These are phyloP conservation scores for Ophiognomonia clavigignenti-juglandacearum DNA, from an alignment of 2,329 filamentous ascomycete genomes.

Conservation along the genomic window DNA sequence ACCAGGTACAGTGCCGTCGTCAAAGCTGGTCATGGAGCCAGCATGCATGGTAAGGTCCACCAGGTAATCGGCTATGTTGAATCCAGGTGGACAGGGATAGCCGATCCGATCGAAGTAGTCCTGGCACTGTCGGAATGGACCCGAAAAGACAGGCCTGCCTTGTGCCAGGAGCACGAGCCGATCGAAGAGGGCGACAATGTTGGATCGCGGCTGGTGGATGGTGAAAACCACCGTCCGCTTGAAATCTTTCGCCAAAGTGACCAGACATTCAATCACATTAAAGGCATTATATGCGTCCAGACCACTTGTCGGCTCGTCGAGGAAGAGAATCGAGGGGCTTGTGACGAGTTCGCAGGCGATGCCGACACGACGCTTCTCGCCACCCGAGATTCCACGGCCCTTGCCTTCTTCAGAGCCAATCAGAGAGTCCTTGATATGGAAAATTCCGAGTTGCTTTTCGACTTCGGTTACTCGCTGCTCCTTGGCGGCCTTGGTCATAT, in stretches of 20 bases:
- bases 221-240: slow-evolving; percentile 97
- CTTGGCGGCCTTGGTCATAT: slow-evolving; percentile 85
- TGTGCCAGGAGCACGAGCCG: slow-evolving; percentile 86
- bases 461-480: slow-evolving; percentile 89
- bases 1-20: slow-evolving; percentile 45
- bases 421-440: slow-evolving; percentile 87
- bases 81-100: slow-evolving; percentile 89
- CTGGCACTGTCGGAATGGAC: slow-evolving; percentile 83
- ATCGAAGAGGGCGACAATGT: slow-evolving; percentile 96
- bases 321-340: slow-evolving; percentile 91
- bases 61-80: slow-evolving; percentile 98
- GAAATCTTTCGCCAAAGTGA: slow-evolving; percentile 91
- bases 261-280: slow-evolving; percentile 94
- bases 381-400: slow-evolving; percentile 91
- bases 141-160: slow-evolving; percentile 88
- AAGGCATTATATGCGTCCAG: slow-evolving; percentile 96
- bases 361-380: slow-evolving; percentile 91
- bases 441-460: slow-evolving; percentile 91
- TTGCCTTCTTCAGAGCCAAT: slow-evolving; percentile 95
- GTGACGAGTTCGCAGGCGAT: slow-evolving; percentile 98
- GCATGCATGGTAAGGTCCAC: slow-evolving; percentile 98
- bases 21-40: slow-evolving; percentile 54
- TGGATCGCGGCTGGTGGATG: slow-evolving; percentile 95
- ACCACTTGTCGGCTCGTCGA: slow-evolving; percentile 95
- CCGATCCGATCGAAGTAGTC: slow-evolving; percentile 88